These are phyloP conservation scores for Rhizophora apiculata DNA, from an alignment of 345 rosid species.

Conservation along the genomic window DNA sequence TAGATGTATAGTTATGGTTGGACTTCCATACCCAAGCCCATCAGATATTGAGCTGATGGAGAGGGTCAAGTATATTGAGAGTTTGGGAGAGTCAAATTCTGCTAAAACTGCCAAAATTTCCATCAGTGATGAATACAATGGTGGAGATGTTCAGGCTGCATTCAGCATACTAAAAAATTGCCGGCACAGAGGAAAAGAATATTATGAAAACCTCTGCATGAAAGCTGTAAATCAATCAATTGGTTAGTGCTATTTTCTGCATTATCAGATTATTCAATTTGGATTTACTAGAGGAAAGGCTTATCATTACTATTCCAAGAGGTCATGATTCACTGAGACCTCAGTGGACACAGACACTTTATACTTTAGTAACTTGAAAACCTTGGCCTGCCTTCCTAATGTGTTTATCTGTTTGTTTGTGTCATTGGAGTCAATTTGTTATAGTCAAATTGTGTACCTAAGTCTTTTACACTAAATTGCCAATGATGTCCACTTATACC, in stretches of 20 bases:
- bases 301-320: not conserved
- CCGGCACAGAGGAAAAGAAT: conserved; percentile 73
- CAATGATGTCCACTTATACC: not conserved
- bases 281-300: not conserved
- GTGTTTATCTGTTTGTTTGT: not conserved
- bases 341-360: not conserved
- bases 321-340: not conserved
- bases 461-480: not conserved
- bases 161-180: conserved; percentile 70
- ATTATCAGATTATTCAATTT: not conserved
- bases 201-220: conserved; percentile 96
- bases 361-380: not conserved
- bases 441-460: not conserved
- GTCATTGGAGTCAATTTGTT: not conserved
- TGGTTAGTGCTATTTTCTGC: conserved; percentile 38
- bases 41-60: conserved; percentile 78
- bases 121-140: conserved; percentile 38
- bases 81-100: conserved; percentile 51
- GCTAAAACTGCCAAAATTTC: conserved; percentile 27
- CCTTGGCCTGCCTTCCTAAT: not conserved
- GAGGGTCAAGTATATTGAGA: conserved; percentile 83
- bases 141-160: conserved; percentile 58
- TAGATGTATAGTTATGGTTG: conserved; percentile 92
- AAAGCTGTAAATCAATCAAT: conserved; percentile 96
- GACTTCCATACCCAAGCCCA: conserved; percentile 88